phyloP scores from a whole-genome alignment of 2,329 filamentous ascomycete genomes.

The Cytospora piceicola region DNA sequence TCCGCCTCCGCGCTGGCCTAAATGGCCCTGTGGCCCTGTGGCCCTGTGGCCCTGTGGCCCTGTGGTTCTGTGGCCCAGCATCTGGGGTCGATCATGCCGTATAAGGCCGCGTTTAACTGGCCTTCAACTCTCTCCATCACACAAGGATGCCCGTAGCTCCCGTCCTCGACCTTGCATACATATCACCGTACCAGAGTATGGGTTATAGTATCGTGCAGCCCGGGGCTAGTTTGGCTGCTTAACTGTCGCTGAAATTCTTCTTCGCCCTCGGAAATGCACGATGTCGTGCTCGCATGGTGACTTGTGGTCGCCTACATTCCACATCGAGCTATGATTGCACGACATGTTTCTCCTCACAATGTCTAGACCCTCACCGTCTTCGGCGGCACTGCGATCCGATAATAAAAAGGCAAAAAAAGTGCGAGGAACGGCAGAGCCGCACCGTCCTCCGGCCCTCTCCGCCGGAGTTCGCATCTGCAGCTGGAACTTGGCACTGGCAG shows the following conservation, averaged over 20 bases:
- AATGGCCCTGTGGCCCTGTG: background rate
- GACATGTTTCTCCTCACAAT: conserved; percentile 5
- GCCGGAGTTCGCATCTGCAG: conserved; percentile 7
- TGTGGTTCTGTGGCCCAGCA: background rate
- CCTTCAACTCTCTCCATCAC: conserved; percentile 12
- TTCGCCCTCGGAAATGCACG: conserved; percentile 2
- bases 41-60: too few relatives aligned
- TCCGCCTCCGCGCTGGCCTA: conserved; percentile 6
- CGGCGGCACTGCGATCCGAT: background rate
- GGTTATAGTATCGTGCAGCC: conserved; percentile 8
- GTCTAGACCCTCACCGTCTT: conserved; percentile 10
- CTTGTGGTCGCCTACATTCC: background rate
- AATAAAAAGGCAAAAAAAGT: conserved; percentile 2
- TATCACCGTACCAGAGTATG: background rate
- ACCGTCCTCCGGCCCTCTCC: conserved; percentile 16
- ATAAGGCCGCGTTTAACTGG: conserved; percentile 7
- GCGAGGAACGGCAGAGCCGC: conserved; percentile 6
- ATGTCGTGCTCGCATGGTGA: conserved; percentile 1
- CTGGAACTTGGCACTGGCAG: conserved; percentile 6
- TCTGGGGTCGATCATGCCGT: conserved; percentile 24
- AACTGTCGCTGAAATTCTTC: conserved; percentile 1
- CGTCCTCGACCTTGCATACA: conserved; percentile 17
- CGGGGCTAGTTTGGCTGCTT: conserved; percentile 11
- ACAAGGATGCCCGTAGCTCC: conserved; percentile 25
- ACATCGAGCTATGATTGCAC: background rate